Conservation (phyloP, 2,329 filamentous ascomycete genomes). For the Fusarium sp. region DNA sequence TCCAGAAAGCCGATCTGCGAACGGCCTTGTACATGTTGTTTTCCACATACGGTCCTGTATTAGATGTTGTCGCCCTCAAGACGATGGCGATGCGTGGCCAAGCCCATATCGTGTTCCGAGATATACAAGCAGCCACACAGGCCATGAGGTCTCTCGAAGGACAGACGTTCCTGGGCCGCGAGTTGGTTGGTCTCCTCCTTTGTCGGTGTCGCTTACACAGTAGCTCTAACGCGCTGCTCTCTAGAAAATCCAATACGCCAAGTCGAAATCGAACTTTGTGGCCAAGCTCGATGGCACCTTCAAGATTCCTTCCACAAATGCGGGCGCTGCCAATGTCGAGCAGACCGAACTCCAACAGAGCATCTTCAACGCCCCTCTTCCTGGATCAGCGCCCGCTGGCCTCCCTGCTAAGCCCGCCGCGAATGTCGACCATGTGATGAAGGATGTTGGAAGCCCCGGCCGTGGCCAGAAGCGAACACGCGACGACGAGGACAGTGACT, state of each 20-base stretch:
- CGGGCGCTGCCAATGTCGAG: slow-evolving; percentile 66
- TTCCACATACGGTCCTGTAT: slow-evolving; percentile 90
- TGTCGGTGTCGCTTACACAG: not conserved
- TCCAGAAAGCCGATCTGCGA: slow-evolving; percentile 89
- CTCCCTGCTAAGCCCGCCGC: slow-evolving; percentile 63
- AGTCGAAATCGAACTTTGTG: slow-evolving; percentile 87
- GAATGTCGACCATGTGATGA: slow-evolving; percentile 60
- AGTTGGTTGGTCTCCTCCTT: slow-evolving; percentile 73
- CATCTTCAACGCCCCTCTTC: slow-evolving; percentile 78
- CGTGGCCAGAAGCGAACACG: slow-evolving; percentile 78
- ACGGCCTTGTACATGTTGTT: slow-evolving; percentile 93
- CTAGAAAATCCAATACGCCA: slow-evolving; percentile 92
- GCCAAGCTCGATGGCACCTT: slow-evolving; percentile 94
- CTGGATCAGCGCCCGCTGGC: slow-evolving; percentile 60
- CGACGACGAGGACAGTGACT: slow-evolving; percentile 74
- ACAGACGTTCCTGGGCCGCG: slow-evolving; percentile 84
- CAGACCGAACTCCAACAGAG: slow-evolving; percentile 82
- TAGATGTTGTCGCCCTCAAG: slow-evolving; percentile 92
- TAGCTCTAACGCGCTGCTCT: slow-evolving; percentile 11
- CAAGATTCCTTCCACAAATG: slow-evolving; percentile 70
- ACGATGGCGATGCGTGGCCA: slow-evolving; percentile 95
- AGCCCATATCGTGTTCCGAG: slow-evolving; percentile 91
- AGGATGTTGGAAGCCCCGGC: slow-evolving; percentile 64
- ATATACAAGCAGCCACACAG: slow-evolving; percentile 91
- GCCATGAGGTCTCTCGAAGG: slow-evolving; percentile 91